A percentile compares a stretch with the other conserved stretches of the same genome.
Evolutionary conservation across 768 basidiomycete genomes (phyloP).

Genomic region (Russula griseocarnosa): DNA sequence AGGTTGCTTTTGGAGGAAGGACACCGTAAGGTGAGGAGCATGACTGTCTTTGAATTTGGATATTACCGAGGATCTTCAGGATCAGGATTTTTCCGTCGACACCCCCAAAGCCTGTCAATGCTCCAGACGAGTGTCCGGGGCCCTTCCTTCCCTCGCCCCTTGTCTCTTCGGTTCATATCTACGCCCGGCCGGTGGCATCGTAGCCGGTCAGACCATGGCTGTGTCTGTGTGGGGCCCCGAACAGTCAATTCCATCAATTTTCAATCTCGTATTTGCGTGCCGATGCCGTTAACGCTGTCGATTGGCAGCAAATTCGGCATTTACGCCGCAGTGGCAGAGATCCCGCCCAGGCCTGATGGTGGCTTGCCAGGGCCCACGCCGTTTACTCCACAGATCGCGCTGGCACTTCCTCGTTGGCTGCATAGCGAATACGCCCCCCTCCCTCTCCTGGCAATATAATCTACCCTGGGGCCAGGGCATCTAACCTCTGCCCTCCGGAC

Average conservation of each 20-base stretch:
- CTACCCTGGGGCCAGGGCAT: slow-evolving; percentile 5
- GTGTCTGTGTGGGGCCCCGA: slow-evolving; percentile 17
- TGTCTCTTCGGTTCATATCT: slow-evolving; percentile 11
- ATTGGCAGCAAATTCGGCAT: neutral
- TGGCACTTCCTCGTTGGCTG: slow-evolving; percentile 10
- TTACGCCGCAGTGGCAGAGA: neutral
- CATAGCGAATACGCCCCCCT: neutral
- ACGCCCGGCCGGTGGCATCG: slow-evolving; percentile 3
- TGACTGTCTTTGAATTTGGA: neutral
- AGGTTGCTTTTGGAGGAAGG: neutral
- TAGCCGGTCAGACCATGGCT: slow-evolving; percentile 1
- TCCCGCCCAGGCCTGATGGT: neutral
- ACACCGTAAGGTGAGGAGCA: neutral
- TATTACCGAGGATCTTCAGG: slow-evolving; percentile 19
- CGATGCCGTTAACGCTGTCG: slow-evolving; percentile 4
- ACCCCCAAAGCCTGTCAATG: neutral
- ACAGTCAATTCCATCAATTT: slow-evolving; percentile 5
- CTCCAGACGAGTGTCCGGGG: slow-evolving; percentile 18
- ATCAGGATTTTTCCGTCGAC: slow-evolving; percentile 9
- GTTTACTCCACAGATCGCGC: neutral
- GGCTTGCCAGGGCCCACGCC: neutral
- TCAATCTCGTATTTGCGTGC: neutral
- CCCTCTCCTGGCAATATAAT: neutral
- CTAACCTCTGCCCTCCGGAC: neutral
- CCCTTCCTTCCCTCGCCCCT: neutral